phyloP scores from a whole-genome alignment of 1,284 basidiomycete species.

The Cutaneotrichosporon sp. region DNA sequence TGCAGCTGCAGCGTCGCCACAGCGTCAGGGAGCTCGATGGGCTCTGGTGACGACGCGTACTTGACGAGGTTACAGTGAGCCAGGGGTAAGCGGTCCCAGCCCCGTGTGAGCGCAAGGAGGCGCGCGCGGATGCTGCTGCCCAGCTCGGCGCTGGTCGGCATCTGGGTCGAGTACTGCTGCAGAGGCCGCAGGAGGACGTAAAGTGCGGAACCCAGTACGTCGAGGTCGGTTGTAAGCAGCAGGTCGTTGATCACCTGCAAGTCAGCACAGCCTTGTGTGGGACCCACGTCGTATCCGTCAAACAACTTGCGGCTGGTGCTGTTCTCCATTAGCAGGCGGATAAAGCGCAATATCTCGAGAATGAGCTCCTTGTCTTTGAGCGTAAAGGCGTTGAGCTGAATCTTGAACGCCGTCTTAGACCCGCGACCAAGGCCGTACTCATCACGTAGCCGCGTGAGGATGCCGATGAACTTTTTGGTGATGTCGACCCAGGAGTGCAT shows the following conservation, averaged over 20 bases:
- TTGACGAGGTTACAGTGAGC: slow-evolving; percentile 53
- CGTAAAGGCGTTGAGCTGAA: slow-evolving; percentile 79
- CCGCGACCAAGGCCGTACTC: slow-evolving; percentile 61
- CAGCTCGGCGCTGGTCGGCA: slow-evolving; percentile 65
- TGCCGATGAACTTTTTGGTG: slow-evolving; percentile 89
- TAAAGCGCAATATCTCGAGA: slow-evolving; percentile 80
- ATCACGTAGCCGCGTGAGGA: slow-evolving; percentile 77
- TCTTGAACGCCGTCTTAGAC: slow-evolving; percentile 18
- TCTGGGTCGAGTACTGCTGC: slow-evolving; percentile 86
- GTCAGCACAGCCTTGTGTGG: neutral
- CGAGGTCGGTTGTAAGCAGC: slow-evolving; percentile 82
- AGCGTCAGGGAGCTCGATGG: slow-evolving; percentile 18
- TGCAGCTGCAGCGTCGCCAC: slow-evolving; percentile 50
- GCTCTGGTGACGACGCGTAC: slow-evolving; percentile 36
- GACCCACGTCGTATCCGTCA: slow-evolving; percentile 88
- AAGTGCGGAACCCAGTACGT: slow-evolving; percentile 78
- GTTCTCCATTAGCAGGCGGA: slow-evolving; percentile 89
- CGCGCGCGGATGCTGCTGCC: slow-evolving; percentile 43
- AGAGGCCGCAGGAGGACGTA: slow-evolving; percentile 86
- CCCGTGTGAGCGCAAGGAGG: slow-evolving; percentile 46
- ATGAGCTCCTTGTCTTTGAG: slow-evolving; percentile 72
- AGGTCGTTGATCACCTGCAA: slow-evolving; percentile 63
- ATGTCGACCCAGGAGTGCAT: slow-evolving; percentile 94
- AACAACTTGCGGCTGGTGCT: slow-evolving; percentile 98
- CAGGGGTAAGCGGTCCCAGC: slow-evolving; percentile 36